Evolutionary conservation across 768 basidiomycete genomes (phyloP).

Genomic region (Phylloporus arenicola): DNA sequence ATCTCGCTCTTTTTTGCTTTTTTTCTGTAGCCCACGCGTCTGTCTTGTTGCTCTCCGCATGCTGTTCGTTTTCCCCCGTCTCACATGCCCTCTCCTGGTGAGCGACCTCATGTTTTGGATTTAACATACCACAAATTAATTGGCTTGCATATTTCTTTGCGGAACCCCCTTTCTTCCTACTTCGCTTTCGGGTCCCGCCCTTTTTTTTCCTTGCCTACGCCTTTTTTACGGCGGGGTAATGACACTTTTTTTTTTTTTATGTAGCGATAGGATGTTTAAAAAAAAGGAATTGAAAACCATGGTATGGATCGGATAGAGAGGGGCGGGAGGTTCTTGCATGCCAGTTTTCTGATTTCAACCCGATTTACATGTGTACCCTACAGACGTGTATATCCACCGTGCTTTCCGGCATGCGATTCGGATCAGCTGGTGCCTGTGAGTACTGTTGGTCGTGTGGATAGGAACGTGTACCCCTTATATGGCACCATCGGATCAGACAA

Average conservation of each 20-base stretch:
- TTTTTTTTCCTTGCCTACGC: neutral
- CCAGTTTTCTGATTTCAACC: neutral
- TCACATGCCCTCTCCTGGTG: slow-evolving; percentile 5
- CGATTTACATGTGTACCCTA: neutral
- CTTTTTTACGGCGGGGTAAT: neutral
- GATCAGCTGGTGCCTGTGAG: too few relatives aligned
- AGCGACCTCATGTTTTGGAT: slow-evolving; percentile 7
- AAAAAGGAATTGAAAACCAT: neutral
- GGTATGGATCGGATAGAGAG: neutral
- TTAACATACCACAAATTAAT: slow-evolving; percentile 6
- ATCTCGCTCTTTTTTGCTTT: neutral
- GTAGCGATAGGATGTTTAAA: slow-evolving; percentile 17
- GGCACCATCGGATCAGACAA: too few relatives aligned
- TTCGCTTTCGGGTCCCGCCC: neutral
- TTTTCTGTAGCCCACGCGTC: neutral
- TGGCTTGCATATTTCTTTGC: neutral
- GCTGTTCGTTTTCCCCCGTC: neutral
- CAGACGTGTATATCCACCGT: neutral
- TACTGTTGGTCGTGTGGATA: too few relatives aligned
- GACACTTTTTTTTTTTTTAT: neutral
- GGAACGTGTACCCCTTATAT: too few relatives aligned
- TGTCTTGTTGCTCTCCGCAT: neutral
- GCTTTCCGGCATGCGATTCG: neutral
- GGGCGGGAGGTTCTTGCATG: neutral
- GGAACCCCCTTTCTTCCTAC: neutral